These are phyloP conservation scores for Filobasidium floriforme DNA, from an alignment of 768 basidiomycete genomes.

Conservation along the genomic window DNA sequence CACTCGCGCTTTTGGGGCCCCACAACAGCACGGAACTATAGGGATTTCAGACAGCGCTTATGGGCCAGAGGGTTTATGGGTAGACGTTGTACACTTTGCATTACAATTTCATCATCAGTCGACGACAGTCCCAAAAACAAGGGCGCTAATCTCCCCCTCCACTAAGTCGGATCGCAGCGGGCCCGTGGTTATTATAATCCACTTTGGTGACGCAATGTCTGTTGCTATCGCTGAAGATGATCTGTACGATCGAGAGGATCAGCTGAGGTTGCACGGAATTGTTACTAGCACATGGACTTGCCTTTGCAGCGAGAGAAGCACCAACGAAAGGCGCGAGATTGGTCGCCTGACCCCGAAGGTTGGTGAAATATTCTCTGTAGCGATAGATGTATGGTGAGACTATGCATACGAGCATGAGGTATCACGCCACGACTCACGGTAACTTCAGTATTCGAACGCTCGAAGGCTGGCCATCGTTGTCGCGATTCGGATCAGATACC, in stretches of 20 bases:
- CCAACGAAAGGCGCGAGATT: slow-evolving; percentile 43
- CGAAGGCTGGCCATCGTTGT: slow-evolving; percentile 35
- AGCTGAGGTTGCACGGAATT: background rate
- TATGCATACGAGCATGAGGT: background rate
- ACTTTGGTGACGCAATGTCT: slow-evolving; percentile 36
- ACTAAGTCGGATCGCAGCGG: slow-evolving; percentile 29
- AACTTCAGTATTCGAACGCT: slow-evolving; percentile 34
- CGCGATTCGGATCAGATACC: slow-evolving; percentile 33
- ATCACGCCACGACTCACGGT: slow-evolving; percentile 26
- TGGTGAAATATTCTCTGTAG: slow-evolving; percentile 38
- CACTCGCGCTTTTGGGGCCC: slow-evolving; percentile 67
- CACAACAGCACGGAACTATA: background rate
- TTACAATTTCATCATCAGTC: too few species aligned
- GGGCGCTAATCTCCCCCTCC: slow-evolving; percentile 12
- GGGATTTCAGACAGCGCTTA: too few species aligned
- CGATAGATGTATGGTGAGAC: background rate
- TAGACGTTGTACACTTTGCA: too few species aligned
- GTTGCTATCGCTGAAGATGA: slow-evolving; percentile 33
- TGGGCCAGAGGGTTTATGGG: too few species aligned
- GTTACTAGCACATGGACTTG: slow-evolving; percentile 15
- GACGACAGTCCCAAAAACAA: background rate
- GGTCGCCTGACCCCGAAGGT: slow-evolving; percentile 32
- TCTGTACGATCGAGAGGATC: slow-evolving; percentile 15
- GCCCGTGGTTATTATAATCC: slow-evolving; percentile 41
- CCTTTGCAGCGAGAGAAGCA: slow-evolving; percentile 38